Conservation (phyloP, 164 flowering plant species). For the Stephania cephalantha region DNA sequence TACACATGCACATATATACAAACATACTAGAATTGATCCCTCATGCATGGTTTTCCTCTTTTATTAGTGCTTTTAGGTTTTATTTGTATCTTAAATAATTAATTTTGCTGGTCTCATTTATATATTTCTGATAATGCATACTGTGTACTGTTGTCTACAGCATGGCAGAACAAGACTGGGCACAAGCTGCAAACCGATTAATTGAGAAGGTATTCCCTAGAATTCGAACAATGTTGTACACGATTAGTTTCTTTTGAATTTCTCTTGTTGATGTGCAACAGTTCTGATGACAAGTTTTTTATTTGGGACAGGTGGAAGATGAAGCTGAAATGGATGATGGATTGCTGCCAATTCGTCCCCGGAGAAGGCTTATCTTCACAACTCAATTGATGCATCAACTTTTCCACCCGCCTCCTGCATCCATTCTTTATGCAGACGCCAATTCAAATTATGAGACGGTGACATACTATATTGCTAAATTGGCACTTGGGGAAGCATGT, state of each 20-base stretch:
- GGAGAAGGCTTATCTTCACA: constrained; percentile 61
- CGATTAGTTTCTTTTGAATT: background rate
- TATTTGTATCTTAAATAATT: background rate
- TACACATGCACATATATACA: too few relatives aligned
- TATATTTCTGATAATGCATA: background rate
- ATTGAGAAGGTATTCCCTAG: constrained; percentile 49
- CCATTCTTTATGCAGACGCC: constrained; percentile 49
- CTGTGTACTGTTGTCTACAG: constrained; percentile 32
- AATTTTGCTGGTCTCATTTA: background rate
- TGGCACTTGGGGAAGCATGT: constrained; percentile 76
- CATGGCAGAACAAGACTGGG: constrained; percentile 58
- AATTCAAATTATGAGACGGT: constrained; percentile 36
- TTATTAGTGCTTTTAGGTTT: background rate
- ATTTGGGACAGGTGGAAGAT: constrained; percentile 42
- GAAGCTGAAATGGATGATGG: constrained; percentile 38
- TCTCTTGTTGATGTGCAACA: background rate
- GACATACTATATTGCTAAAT: constrained; percentile 44
- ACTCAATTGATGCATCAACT: constrained; percentile 78
- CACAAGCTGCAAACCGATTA: constrained; percentile 46
- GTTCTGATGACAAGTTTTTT: constrained; percentile 10
- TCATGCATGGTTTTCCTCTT: background rate
- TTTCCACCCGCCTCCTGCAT: constrained; percentile 45
- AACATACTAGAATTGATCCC: background rate
- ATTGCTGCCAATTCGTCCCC: constrained; percentile 31
- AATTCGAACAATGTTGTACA: background rate